phyloP scores from a whole-genome alignment of 2,329 filamentous ascomycete genomes.

The Ophiocordyceps camponoti-saundersi region DNA sequence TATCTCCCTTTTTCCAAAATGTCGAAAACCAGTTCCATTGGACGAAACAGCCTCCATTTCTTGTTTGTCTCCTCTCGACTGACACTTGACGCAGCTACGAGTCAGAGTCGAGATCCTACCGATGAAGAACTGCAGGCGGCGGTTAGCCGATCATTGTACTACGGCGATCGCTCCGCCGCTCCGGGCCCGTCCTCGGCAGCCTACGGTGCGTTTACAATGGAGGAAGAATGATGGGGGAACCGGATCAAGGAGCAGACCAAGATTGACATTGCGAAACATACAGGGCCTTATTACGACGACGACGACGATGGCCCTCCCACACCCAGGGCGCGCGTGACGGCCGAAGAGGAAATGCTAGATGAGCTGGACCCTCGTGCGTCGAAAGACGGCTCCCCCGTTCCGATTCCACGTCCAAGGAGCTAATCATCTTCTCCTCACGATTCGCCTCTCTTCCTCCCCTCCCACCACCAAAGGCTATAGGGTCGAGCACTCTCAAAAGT shows the following conservation, averaged over 20 bases:
- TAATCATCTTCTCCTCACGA: neutral
- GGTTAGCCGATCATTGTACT: conserved; percentile 6
- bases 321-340: conserved; percentile 4
- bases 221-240: no score
- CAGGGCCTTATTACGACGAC: conserved; percentile 8
- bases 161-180: conserved; percentile 1
- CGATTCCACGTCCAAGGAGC: neutral
- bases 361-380: conserved; percentile 20
- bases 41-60: neutral
- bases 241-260: no score
- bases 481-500: conserved; percentile 20
- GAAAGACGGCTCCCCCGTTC: neutral
- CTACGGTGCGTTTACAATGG: conserved; percentile 6
- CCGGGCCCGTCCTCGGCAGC: conserved; percentile 6
- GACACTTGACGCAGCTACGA: neutral
- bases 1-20: neutral
- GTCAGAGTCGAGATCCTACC: conserved; percentile 1
- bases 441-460: neutral
- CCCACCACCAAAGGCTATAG: conserved; percentile 16
- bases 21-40: no score
- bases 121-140: conserved; percentile 6
- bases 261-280: neutral
- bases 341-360: conserved; percentile 5
- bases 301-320: conserved; percentile 11
- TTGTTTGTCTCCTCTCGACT: neutral